A percentile compares a stretch with the other conserved stretches of the same genome.
Evolutionary conservation across 1,284 basidiomycete genomes (phyloP).

Genomic region (Fomitiporia mediterranea): DNA sequence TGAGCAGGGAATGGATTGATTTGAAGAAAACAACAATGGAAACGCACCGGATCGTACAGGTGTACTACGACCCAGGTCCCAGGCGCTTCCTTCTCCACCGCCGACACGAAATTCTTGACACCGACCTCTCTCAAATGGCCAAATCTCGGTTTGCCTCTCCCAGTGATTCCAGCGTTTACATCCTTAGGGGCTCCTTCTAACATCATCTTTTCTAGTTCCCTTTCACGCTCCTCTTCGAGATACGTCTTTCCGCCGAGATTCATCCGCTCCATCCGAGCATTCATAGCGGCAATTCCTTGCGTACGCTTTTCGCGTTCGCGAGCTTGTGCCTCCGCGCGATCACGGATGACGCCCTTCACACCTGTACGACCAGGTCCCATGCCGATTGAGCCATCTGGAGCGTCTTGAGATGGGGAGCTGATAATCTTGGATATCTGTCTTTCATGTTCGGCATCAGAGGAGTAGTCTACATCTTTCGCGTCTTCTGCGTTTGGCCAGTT

Average conservation of each 20-base stretch:
- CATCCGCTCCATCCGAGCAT: slow-evolving; percentile 54
- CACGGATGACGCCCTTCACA: slow-evolving; percentile 79
- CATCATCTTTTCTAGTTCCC: slow-evolving; percentile 34
- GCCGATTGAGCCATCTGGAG: slow-evolving; percentile 48
- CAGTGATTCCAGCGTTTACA: slow-evolving; percentile 31
- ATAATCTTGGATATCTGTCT: slow-evolving; percentile 24
- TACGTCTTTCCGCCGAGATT: slow-evolving; percentile 55
- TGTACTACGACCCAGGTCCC: slow-evolving; percentile 78
- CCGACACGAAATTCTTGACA: slow-evolving; percentile 63
- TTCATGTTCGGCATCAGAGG: slow-evolving; percentile 12
- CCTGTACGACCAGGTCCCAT: slow-evolving; percentile 80
- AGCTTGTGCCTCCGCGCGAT: slow-evolving; percentile 62
- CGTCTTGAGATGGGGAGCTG: slow-evolving; percentile 24
- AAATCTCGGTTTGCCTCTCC: slow-evolving; percentile 51
- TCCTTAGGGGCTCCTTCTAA: slow-evolving; percentile 40
- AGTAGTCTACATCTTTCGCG: slow-evolving; percentile 37
- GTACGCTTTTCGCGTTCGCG: slow-evolving; percentile 45
- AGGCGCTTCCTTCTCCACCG: slow-evolving; percentile 69
- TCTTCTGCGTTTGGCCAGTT: slow-evolving; percentile 41
- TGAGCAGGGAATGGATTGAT: neutral
- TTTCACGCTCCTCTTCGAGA: slow-evolving; percentile 65
- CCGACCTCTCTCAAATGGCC: slow-evolving; percentile 83
- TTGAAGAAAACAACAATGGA: neutral
- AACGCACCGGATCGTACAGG: slow-evolving; percentile 76
- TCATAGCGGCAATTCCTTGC: slow-evolving; percentile 46